Evolutionary conservation across 495 filamentous ascomycete species (phyloP).

Genomic region (Neurospora intermedia): DNA sequence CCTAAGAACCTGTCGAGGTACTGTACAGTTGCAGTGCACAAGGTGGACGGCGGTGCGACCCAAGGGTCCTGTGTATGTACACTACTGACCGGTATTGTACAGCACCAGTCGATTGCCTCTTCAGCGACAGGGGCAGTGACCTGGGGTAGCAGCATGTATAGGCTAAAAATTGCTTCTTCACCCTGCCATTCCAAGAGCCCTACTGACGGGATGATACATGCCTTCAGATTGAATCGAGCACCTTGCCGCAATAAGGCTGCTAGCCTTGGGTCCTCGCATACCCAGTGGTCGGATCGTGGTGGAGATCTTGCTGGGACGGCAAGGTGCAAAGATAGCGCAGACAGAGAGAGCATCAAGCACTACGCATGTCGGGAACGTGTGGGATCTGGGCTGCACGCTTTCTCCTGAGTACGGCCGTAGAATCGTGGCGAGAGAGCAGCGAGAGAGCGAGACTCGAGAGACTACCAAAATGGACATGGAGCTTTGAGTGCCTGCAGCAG

Average conservation of each 20-base stretch:
- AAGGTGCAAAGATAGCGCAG: neutral
- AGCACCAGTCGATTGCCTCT: neutral
- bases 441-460: neutral
- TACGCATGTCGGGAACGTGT: neutral
- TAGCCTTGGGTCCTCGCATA: neutral
- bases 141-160: neutral
- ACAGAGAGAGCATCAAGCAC: neutral
- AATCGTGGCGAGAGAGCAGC: neutral
- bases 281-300: neutral
- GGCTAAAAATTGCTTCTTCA: neutral
- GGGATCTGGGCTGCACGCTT: neutral
- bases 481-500: neutral
- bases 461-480: neutral
- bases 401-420: neutral
- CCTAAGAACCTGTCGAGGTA: neutral
- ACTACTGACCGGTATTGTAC: neutral
- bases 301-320: neutral
- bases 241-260: neutral
- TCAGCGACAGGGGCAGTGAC: neutral
- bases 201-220: constrained; percentile 3
- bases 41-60: constrained; percentile 7
- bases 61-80: neutral
- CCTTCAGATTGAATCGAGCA: constrained; percentile 1
- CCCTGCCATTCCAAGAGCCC: neutral
- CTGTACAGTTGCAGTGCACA: neutral